Percentiles rank a stretch among this genome's conserved stretches.
phyloP scores from a whole-genome alignment of 257 asterid species.

The Craterostigma plantagineum region DNA sequence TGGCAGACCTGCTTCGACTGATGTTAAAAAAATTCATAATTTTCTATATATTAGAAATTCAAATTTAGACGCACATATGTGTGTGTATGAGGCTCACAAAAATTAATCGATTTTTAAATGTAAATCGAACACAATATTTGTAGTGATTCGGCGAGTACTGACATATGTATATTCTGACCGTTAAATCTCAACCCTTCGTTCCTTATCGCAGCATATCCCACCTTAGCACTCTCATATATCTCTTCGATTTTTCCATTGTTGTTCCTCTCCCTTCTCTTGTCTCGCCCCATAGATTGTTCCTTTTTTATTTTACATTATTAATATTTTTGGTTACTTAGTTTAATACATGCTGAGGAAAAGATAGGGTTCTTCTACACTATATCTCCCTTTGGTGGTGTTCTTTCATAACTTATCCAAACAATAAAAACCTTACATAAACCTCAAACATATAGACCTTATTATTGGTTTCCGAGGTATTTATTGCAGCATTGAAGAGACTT shows the following conservation, averaged over 20 bases:
- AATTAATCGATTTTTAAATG: not conserved
- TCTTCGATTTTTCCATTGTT: conserved; percentile 5
- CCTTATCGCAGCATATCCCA: conserved; percentile 64
- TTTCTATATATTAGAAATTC: too few relatives aligned
- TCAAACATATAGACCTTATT: not conserved
- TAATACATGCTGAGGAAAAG: not conserved
- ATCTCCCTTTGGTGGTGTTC: not conserved
- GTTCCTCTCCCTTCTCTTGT: conserved; percentile 5
- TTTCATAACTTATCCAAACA: too few relatives aligned
- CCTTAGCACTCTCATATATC: conserved; percentile 18
- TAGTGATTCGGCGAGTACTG: too few relatives aligned
- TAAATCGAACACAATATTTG: too few relatives aligned
- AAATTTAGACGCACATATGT: not conserved
- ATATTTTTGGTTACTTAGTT: conserved; percentile 9
- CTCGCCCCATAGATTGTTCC: too few relatives aligned
- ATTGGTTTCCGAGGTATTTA: conserved; percentile 10
- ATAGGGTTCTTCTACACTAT: conserved; percentile 15
- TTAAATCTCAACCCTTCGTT: conserved; percentile 93
- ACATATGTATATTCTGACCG: conserved; percentile 25
- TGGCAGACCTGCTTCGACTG: conserved; percentile 14
- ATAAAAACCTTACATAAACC: too few relatives aligned
- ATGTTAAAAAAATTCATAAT: not conserved
- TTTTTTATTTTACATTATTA: conserved; percentile 7
- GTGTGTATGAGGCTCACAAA: conserved; percentile 1
- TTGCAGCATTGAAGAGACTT: conserved; percentile 30